Percentiles rank a stretch among this genome's conserved stretches.
phyloP scores from a whole-genome alignment of 2,329 filamentous ascomycete species.

The Colletotrichum tanaceti region DNA sequence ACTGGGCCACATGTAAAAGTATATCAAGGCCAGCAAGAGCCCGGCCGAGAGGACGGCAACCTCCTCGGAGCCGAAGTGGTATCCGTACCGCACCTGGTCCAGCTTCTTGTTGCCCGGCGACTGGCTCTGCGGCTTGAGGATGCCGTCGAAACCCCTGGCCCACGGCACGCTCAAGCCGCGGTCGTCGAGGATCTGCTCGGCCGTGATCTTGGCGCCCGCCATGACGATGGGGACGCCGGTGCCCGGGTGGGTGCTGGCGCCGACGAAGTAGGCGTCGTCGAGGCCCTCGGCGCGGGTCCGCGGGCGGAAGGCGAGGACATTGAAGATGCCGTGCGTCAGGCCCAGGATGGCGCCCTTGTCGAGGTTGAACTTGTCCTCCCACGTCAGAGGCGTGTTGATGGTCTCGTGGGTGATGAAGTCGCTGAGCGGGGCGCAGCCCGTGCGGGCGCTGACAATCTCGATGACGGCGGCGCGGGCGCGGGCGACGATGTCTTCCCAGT shows the following conservation, averaged over 20 bases:
- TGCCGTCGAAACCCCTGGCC: conserved; percentile 38
- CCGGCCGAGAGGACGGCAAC: conserved; percentile 26
- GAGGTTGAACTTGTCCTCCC: conserved; percentile 77
- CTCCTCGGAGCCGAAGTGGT: conserved; percentile 41
- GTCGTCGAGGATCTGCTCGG: conserved; percentile 57
- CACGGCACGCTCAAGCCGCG: conserved; percentile 47
- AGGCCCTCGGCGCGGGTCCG: conserved; percentile 65
- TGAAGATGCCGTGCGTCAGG: conserved; percentile 78
- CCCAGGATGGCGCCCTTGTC: conserved; percentile 81
- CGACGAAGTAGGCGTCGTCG: conserved; percentile 74
- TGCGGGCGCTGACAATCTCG: conserved; percentile 68
- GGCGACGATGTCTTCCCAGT: conserved; percentile 71
- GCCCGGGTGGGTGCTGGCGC: conserved; percentile 80
- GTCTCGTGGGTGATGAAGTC: conserved; percentile 68
- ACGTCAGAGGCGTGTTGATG: conserved; percentile 73
- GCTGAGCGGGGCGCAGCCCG: conserved; percentile 63
- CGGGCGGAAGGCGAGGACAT: conserved; percentile 75
- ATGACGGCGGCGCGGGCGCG: conserved; percentile 71
- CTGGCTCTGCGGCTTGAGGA: conserved; percentile 27
- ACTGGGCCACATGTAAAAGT: conserved; percentile 20
- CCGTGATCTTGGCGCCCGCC: conserved; percentile 72
- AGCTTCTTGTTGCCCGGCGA: conserved; percentile 25
- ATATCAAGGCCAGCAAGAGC: conserved; percentile 4
- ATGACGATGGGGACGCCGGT: conserved; percentile 81
- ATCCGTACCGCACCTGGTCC: conserved; percentile 30